Evolutionary conservation across 1,139 yeast species (phyloP).

Genomic region (Yamadazyma aaseri): DNA sequence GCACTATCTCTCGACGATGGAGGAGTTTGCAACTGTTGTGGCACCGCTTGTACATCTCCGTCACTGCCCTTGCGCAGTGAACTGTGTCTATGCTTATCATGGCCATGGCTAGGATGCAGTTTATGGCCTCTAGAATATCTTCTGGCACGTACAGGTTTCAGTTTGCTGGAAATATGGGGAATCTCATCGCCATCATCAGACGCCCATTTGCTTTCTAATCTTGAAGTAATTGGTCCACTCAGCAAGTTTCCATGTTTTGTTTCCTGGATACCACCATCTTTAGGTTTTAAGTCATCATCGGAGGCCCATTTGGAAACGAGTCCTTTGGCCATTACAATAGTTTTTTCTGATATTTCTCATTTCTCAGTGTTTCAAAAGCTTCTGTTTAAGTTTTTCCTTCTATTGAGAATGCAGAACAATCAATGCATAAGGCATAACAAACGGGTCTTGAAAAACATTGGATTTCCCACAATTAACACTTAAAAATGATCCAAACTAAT

Average conservation of each 20-base stretch:
- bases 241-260: no score
- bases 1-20: conserved; percentile 10
- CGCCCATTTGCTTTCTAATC: conserved; percentile 33
- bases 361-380: no score
- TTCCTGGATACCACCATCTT: conserved; percentile 7
- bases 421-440: no score
- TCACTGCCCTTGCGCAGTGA: conserved; percentile 2
- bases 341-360: no score
- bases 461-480: no score
- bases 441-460: no score
- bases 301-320: conserved; percentile 42
- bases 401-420: no score
- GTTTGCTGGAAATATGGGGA: neutral
- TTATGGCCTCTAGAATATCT: conserved; percentile 1
- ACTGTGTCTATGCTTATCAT: conserved; percentile 4
- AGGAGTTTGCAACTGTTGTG: conserved; percentile 10
- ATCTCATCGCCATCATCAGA: conserved; percentile 11
- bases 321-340: conserved; percentile 27
- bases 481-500: no score
- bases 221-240: conserved; percentile 1
- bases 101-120: conserved; percentile 3
- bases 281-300: conserved; percentile 26
- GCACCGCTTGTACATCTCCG: conserved; percentile 3
- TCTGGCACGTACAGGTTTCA: neutral
- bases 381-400: no score